Evolutionary conservation across 257 asterid genomes (phyloP), one percentile per base, ranked within the genome.

Genomic region (Capsicum pubescens): DNA sequence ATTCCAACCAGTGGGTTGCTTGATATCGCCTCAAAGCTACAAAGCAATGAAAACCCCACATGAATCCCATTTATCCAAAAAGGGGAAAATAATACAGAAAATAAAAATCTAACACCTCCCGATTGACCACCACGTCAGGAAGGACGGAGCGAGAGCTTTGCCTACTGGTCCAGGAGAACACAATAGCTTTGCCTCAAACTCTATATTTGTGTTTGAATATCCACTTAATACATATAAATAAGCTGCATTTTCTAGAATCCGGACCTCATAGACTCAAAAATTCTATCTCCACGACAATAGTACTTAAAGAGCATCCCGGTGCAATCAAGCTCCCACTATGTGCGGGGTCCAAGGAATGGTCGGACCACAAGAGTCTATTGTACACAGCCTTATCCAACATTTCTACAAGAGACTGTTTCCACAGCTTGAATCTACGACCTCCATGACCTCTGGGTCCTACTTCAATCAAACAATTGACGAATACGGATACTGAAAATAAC

Each of bases 1-100:
- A 93, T 85, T 96, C 94, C 21, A 94, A 93, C 98, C 98, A 96
- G 86, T 94, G 94, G 3, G 93, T 92, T 48, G 98, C 98, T 92
- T 92, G 97, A 87, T 88, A 93, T 90, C 98, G 85, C 87, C 98
- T 93, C 91, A 94, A 87, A 85, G 95, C 99, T 95, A 85, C 50
- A 67, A 80, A 83, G 81, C 74, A 56, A 35, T 19, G 84, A 52
- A 64, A 46, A 54, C 54, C 64, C 58, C 7, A 19, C 17, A 74
- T 71, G 14, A 87, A 66, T 79, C 85, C 83, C 74, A 68, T 48
- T 50, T 32, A 50, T 54, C 60, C 81, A 4, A 72, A n/a, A 72
- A n/a, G 52, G 59, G n/a, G 16, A 48, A 48, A 52, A 52, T 52
- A 54, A 46, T 13, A 46, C 52, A 46, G 11, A 68, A 84, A 71